Base-by-base conservation (phyloP, 1,284 basidiomycete genomes). In the Leucoagaricus sp. region DNA sequence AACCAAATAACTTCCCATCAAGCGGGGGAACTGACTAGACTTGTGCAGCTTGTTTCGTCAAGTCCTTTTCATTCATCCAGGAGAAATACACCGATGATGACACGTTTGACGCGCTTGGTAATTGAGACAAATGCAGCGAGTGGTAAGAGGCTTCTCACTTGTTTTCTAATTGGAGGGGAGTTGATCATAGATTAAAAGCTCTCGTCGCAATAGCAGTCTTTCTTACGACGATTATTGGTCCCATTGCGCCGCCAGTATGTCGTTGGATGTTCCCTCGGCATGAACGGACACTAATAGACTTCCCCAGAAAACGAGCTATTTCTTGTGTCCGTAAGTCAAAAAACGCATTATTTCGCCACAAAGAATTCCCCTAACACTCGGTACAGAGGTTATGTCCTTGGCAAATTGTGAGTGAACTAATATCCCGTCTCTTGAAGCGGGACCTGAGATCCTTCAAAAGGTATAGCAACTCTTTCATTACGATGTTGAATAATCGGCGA, bases 381-480 rank as follows among this genome's bases (percentile, higher is more conserved):
- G 42, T 19, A 9, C 29, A 55, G 54, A 8, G 47, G 54, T 1
- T 55, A 55, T 28, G 54, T 55, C 2, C 40, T 55, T 21, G 48
- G 54, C 19, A 55, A 55, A 44, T 21, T 55, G 54, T 55, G 21
- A 55, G 54, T 31, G 12, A 13, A 33, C 2, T 9, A 26, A n/a
- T 5, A 19, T 41, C 4, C 21, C 7, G 10, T 21, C 15, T 19
- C 13, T 7, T 5, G 13, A 40, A 19, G 13, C 23, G 13, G 28
- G 49, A 25, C 31, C 12, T 36, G 40, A 3, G 44, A 4, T 1
- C n/a, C 36, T 31, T 13, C 8, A 1, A 49, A 23, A 55, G 54
- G 26, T 55, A 55, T 31, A 55, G 54, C 38, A 55, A 55, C 19
- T 55, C 54, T 2, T 55, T 55, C 19, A 49, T 55, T 31, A 55